Conservation (phyloP, 495 filamentous ascomycete species). For the Hypoxylon lenormandii region DNA sequence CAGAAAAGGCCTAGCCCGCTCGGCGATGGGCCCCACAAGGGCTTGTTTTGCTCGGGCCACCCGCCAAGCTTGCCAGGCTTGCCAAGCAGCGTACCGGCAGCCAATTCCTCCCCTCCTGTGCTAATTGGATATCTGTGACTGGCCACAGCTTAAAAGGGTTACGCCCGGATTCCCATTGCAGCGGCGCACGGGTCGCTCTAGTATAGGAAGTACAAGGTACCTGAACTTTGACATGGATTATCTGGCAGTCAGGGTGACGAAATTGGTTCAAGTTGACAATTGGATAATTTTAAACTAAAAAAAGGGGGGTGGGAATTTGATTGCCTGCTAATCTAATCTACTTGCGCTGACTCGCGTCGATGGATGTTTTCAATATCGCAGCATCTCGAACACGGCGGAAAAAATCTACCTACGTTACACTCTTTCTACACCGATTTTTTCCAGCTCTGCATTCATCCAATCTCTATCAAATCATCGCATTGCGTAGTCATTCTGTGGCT, state of each 20-base stretch:
- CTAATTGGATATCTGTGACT: conserved; percentile 41
- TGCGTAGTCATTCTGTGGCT: conserved; percentile 2
- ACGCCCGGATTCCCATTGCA: conserved; percentile 30
- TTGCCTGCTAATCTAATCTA: background rate
- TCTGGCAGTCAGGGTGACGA: conserved; percentile 20
- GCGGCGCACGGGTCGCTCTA: conserved; percentile 16
- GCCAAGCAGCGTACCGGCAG: conserved; percentile 22
- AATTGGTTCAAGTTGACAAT: conserved; percentile 8
- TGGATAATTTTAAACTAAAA: conserved; percentile 31
- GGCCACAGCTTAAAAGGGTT: conserved; percentile 39
- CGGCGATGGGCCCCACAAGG: too few species aligned
- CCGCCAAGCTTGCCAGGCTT: conserved; percentile 4
- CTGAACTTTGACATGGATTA: conserved; percentile 17
- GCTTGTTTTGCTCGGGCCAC: too few species aligned
- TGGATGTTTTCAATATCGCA: conserved; percentile 18
- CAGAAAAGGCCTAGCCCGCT: too few species aligned
- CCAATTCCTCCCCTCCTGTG: conserved; percentile 24
- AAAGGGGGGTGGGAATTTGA: conserved; percentile 33
- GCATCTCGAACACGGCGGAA: background rate
- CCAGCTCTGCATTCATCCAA: background rate
- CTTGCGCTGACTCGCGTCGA: conserved; percentile 19
- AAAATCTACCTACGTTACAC: background rate
- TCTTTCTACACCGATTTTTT: conserved; percentile 18
- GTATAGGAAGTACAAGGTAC: conserved; percentile 3
- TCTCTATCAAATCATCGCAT: background rate